Conservation (phyloP, 148 eudicot genomes). For the Heliosperma pusillum region DNA sequence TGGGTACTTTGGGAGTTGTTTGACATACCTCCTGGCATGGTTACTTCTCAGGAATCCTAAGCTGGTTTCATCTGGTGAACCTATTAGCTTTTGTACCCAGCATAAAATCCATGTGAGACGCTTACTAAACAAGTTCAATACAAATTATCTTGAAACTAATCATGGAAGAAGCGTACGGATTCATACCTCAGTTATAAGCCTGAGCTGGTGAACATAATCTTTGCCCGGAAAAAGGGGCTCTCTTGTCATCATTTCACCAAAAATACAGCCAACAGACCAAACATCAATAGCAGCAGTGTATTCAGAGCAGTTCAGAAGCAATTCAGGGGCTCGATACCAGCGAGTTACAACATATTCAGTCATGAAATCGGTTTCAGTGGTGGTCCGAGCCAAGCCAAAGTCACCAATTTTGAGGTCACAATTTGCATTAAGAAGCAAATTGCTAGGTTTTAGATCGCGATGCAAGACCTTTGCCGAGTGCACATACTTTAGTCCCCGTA, state of each 20-base stretch:
- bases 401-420: slow-evolving; percentile 47
- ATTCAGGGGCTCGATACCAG: slow-evolving; percentile 46
- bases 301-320: slow-evolving; percentile 43
- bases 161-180: not conserved
- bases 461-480: slow-evolving; percentile 46
- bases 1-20: slow-evolving; percentile 44
- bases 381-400: slow-evolving; percentile 45
- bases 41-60: slow-evolving; percentile 41
- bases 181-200: slow-evolving; percentile 71
- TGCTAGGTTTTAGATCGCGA: slow-evolving; percentile 45
- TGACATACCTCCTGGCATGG: slow-evolving; percentile 46
- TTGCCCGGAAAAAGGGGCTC: slow-evolving; percentile 74
- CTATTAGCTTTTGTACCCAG: slow-evolving; percentile 31
- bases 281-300: slow-evolving; percentile 49
- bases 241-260: slow-evolving; percentile 63
- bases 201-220: slow-evolving; percentile 75
- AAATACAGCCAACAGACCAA: slow-evolving; percentile 63
- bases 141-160: too few relatives aligned
- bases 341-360: slow-evolving; percentile 50
- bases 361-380: slow-evolving; percentile 46
- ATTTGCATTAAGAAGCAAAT: slow-evolving; percentile 38
- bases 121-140: too few relatives aligned
- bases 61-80: slow-evolving; percentile 46
- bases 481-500: slow-evolving; percentile 41
- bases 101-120: slow-evolving; percentile 11